phyloP scores from a whole-genome alignment of 2,329 filamentous ascomycete genomes.

The Coccinonectria pachysandricola region DNA sequence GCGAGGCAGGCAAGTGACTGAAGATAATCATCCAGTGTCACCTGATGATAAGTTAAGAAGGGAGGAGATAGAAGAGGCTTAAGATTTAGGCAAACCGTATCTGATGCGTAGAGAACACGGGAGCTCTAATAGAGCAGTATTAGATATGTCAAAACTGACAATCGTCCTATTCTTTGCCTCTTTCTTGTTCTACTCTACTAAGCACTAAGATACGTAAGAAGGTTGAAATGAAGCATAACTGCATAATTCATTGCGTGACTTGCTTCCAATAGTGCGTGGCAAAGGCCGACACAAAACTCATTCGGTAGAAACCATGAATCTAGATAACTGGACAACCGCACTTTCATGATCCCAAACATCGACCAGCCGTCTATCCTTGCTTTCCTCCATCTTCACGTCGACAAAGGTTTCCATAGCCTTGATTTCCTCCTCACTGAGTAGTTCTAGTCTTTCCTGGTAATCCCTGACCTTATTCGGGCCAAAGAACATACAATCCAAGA shows the following conservation, averaged over 20 bases:
- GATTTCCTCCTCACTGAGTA: slow-evolving; percentile 12
- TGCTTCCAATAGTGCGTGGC: no score
- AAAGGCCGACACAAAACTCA: no score
- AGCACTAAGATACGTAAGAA: no score
- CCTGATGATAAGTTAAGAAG: slow-evolving; percentile 13
- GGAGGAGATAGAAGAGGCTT: slow-evolving; percentile 13
- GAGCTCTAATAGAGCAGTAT: no score
- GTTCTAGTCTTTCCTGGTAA: slow-evolving; percentile 11
- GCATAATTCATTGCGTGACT: no score
- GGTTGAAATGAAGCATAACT: no score
- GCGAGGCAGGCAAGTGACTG: slow-evolving; percentile 9
- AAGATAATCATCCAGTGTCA: slow-evolving; percentile 11
- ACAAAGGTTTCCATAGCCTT: slow-evolving; percentile 18
- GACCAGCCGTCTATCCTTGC: slow-evolving; percentile 2
- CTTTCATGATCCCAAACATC: slow-evolving; percentile 6
- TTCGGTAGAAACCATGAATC: slow-evolving; percentile 2
- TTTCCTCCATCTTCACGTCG: slow-evolving; percentile 8
- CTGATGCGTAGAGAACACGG: no score
- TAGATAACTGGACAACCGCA: slow-evolving; percentile 1
- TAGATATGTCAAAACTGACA: no score
- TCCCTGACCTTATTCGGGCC: slow-evolving; percentile 12
- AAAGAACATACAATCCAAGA: slow-evolving; percentile 24
- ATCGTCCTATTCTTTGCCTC: no score
- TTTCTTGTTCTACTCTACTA: no score
- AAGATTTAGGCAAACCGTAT: no score